Evolutionary conservation across 768 basidiomycete species (phyloP).

Genomic region (Leccinellum luteum): DNA sequence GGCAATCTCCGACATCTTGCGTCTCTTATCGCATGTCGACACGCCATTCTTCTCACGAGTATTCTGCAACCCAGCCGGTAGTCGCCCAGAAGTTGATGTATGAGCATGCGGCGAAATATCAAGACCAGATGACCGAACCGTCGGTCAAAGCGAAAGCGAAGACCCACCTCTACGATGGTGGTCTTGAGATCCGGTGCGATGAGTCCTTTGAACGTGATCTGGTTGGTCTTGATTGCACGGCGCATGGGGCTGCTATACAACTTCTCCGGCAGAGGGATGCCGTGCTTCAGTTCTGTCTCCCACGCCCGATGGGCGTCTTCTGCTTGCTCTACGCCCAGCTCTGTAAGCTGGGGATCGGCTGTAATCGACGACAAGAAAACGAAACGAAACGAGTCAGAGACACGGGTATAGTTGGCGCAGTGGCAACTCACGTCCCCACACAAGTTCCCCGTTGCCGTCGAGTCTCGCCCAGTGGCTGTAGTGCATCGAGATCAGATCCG

Average conservation of each 20-base stretch:
- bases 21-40: constrained; percentile 71
- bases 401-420: neutral
- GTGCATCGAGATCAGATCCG: neutral
- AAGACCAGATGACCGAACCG: neutral
- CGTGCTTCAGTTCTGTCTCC: constrained; percentile 40
- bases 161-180: constrained; percentile 56
- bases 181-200: constrained; percentile 31
- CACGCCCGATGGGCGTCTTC: constrained; percentile 42
- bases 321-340: constrained; percentile 57
- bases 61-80: constrained; percentile 38
- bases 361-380: neutral
- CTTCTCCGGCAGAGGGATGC: constrained; percentile 50
- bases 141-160: neutral
- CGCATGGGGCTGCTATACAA: constrained; percentile 64
- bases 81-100: neutral
- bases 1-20: constrained; percentile 46
- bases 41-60: constrained; percentile 64
- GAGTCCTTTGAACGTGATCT: constrained; percentile 50
- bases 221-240: constrained; percentile 57
- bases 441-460: constrained; percentile 59
- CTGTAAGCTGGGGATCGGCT: constrained; percentile 70
- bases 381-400: neutral
- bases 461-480: constrained; percentile 53
- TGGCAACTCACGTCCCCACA: constrained; percentile 67
- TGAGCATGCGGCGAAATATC: neutral